Evolutionary conservation across 495 filamentous ascomycete species (phyloP).

Genomic region (Aspergillus indologenus): DNA sequence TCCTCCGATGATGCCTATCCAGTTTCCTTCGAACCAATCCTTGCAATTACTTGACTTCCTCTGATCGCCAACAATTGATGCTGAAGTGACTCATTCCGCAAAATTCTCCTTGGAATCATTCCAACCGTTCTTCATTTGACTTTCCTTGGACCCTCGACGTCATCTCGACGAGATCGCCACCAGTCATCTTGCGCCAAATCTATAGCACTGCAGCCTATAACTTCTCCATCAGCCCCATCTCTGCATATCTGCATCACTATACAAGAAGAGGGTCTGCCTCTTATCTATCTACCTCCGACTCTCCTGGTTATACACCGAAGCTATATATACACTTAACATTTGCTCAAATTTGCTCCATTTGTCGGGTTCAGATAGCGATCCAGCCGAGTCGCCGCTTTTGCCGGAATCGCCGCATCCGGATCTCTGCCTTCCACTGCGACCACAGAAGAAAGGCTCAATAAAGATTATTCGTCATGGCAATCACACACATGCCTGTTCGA

Average conservation of each 20-base stretch:
- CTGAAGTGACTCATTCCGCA: background rate
- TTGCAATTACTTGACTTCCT: slow-evolving; percentile 3
- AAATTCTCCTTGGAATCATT: slow-evolving; percentile 3
- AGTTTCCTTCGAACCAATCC: background rate
- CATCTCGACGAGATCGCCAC: slow-evolving; percentile 5
- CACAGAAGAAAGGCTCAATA: background rate
- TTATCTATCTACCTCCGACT: background rate
- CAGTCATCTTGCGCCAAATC: background rate
- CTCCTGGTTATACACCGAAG: background rate
- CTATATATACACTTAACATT: background rate
- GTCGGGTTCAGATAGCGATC: too few relatives aligned
- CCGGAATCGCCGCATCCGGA: background rate
- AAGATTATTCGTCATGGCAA: slow-evolving; percentile 1
- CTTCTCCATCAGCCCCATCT: background rate
- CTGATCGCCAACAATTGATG: background rate
- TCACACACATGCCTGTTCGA: slow-evolving; percentile 21
- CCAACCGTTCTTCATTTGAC: slow-evolving; percentile 1
- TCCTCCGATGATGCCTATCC: background rate
- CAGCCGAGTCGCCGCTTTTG: background rate
- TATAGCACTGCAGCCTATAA: slow-evolving; percentile 2
- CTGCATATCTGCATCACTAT: background rate
- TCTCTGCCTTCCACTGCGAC: background rate
- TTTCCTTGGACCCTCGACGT: slow-evolving; percentile 4
- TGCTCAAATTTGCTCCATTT: background rate
- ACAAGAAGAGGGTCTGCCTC: background rate